Evolutionary conservation across 805 yeast species (phyloP).

Genomic region (Pichia paraexigua): DNA sequence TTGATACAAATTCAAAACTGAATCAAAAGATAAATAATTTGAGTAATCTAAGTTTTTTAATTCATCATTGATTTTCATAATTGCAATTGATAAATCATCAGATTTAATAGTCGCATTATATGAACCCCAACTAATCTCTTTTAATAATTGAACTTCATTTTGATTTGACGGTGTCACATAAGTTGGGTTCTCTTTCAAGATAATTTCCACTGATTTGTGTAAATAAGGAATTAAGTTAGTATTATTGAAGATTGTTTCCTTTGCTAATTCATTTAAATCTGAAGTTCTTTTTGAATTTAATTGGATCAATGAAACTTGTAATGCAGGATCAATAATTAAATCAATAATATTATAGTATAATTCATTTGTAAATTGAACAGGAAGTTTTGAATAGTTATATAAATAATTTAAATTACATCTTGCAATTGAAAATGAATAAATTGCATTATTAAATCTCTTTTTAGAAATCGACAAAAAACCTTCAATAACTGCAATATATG

Average conservation of each 20-base stretch:
- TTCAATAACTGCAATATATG: constrained; percentile 29
- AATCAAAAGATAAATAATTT: constrained; percentile 46
- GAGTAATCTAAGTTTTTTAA: constrained; percentile 25
- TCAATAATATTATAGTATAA: constrained; percentile 50
- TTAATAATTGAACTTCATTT: constrained; percentile 15
- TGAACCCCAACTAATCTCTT: constrained; percentile 40
- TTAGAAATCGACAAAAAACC: constrained; percentile 40
- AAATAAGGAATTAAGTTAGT: constrained; percentile 29
- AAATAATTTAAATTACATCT: constrained; percentile 54
- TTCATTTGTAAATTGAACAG: constrained; percentile 24
- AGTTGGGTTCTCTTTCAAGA: constrained; percentile 29
- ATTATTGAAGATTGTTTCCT: constrained; percentile 30
- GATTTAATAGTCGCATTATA: constrained; percentile 57
- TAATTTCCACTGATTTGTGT: constrained; percentile 29
- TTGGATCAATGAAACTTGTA: constrained; percentile 33
- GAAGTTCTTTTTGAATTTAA: constrained; percentile 24
- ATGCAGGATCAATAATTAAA: constrained; percentile 56
- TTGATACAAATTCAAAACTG: constrained; percentile 56
- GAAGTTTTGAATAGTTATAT: constrained; percentile 23
- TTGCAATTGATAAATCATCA: constrained; percentile 60
- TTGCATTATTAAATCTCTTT: constrained; percentile 49
- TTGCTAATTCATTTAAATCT: constrained; percentile 44
- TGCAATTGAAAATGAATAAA: constrained; percentile 48
- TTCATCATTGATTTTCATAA: constrained; percentile 35
- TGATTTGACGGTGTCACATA: constrained; percentile 28